Base-by-base conservation (phyloP, 306 rosid species). In the Sechiopsis laciniata region DNA sequence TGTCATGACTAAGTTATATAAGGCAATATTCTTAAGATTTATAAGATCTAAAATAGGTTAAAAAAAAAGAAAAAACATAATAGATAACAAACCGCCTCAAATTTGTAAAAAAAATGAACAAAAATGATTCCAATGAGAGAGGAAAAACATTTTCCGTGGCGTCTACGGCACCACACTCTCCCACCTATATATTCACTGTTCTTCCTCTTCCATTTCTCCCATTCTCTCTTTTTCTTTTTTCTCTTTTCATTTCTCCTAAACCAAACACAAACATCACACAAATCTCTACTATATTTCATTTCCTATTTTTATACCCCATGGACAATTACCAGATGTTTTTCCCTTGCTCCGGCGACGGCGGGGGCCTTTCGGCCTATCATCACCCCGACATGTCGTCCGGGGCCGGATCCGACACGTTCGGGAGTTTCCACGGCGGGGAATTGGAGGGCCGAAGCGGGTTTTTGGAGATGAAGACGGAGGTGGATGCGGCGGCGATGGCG, bases 391-490 rank as follows among this genome's bases (percentile, higher is more conserved):
- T 32, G 37, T 32, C 37, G 37, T 32, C 37, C 37, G 5, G 37
- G 37, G 37, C 37, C 37, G 37, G 37, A 32, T 32, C 37, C 37
- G 37, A 32, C 37, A 32, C 3, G 37, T 32, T 32, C 37, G 37
- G 37, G 37, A 3, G 37, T 0, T 32, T 32, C 3, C 37, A 32
- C 37, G 37, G 4, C 37, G 72, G 32, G 14, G 55, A 66, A 6
- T 9, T 10, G 17, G 17, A 45, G 16, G 26, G 5, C 37, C 4
- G 84, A 12, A 76, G 80, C 78, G 87, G 83, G 45, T 59, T 83
- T 7, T 45, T 71, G 13, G 24, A 17, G 46, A 4, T 55, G 67
- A 57, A 32, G 55, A 56, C 14, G 19, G 52, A 32, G 37, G 37
- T 3, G 4, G 37, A 32, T 32, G 37, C 37, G 4, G 6, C 17